A percentile compares a stretch with the other conserved stretches of the same genome.
These are phyloP conservation scores for Diaporthe capsici DNA, from an alignment of 2,329 filamentous ascomycete genomes.

Conservation along the genomic window DNA sequence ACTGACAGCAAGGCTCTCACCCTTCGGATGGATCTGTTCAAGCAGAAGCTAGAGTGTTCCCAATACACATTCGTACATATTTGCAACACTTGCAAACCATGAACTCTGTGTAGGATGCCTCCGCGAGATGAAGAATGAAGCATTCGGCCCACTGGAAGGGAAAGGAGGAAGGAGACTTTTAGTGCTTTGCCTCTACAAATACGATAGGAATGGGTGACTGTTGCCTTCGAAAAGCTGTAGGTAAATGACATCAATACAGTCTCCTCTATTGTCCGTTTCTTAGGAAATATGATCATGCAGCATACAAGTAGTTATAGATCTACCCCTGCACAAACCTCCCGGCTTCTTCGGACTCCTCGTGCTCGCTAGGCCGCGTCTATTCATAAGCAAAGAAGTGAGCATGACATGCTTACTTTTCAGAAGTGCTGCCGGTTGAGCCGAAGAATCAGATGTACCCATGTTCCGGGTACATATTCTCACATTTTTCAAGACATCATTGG, in stretches of 20 bases:
- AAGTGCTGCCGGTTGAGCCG: not conserved
- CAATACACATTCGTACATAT: too few relatives aligned
- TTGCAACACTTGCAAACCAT: not conserved
- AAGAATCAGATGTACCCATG: not conserved
- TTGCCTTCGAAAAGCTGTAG: not conserved
- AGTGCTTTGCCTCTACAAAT: not conserved
- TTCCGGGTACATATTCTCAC: not conserved
- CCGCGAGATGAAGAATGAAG: too few relatives aligned
- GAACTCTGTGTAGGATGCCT: not conserved
- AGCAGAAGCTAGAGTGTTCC: not conserved
- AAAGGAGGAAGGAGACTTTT: not conserved
- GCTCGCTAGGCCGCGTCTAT: not conserved
- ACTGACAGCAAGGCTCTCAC: not conserved
- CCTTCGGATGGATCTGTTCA: too few relatives aligned
- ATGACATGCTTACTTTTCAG: not conserved
- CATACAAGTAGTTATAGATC: not conserved
- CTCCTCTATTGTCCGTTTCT: too few relatives aligned
- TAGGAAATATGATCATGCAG: too few relatives aligned
- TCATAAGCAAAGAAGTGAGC: not conserved
- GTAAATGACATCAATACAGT: not conserved
- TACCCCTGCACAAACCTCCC: not conserved
- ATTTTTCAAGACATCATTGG: not conserved
- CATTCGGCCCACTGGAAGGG: not conserved
- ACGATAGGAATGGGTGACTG: not conserved
- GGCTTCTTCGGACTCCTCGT: not conserved